phyloP scores from a whole-genome alignment of 2,329 filamentous ascomycete species.

The Ramularia collo-cygni region DNA sequence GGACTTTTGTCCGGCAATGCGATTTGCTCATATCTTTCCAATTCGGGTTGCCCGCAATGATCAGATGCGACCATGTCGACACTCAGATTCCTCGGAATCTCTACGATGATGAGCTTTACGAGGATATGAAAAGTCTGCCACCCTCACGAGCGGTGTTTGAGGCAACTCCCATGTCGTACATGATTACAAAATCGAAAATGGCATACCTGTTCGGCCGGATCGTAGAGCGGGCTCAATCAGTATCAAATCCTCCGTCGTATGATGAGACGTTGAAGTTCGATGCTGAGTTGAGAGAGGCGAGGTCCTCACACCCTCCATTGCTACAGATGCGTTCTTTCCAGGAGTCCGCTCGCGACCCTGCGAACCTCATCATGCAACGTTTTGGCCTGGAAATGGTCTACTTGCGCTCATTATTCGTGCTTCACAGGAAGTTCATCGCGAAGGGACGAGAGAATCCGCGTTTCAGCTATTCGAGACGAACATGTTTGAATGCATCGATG shows the following conservation, averaged over 20 bases:
- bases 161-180: constrained; percentile 69
- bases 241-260: constrained; percentile 52
- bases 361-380: constrained; percentile 66
- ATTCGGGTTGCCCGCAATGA: constrained; percentile 55
- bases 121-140: constrained; percentile 60
- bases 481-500: constrained; percentile 80
- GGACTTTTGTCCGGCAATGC: constrained; percentile 63
- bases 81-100: constrained; percentile 69
- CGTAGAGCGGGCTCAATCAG: constrained; percentile 58
- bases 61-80: constrained; percentile 68
- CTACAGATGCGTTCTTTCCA: constrained; percentile 69
- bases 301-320: constrained; percentile 68
- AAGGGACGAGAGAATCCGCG: constrained; percentile 69
- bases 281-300: constrained; percentile 48
- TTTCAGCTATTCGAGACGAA: constrained; percentile 75
- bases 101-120: constrained; percentile 72
- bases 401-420: constrained; percentile 78
- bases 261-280: constrained; percentile 57
- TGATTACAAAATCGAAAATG: constrained; percentile 66
- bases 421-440: constrained; percentile 83
- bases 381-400: constrained; percentile 80
- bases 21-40: constrained; percentile 76
- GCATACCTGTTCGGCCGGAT: constrained; percentile 65
- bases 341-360: constrained; percentile 63
- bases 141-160: constrained; percentile 60